phyloP scores from a whole-genome alignment of 2,329 filamentous ascomycete genomes.

The Fusarium tjaetaba region DNA sequence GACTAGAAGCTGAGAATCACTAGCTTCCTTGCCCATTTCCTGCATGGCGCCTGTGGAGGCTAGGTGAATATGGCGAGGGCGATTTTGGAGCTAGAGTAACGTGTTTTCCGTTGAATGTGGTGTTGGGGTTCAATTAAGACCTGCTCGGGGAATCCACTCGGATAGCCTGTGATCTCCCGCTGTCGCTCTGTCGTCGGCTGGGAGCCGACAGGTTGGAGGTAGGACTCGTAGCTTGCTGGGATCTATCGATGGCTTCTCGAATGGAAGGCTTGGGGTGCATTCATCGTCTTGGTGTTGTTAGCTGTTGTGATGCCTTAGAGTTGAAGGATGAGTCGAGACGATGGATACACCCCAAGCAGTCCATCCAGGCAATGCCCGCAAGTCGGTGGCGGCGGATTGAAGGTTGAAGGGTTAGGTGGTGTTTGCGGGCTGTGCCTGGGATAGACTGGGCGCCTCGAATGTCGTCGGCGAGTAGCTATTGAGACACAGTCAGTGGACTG shows the following conservation, averaged over 20 bases:
- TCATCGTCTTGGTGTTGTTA: background rate
- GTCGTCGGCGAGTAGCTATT: background rate
- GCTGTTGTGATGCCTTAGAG: background rate
- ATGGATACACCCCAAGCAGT: background rate
- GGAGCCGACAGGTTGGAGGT: background rate
- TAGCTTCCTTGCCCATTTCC: constrained; percentile 9
- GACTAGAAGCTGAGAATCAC: constrained; percentile 32
- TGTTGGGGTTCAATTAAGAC: background rate
- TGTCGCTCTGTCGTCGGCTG: background rate
- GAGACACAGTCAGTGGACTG: background rate
- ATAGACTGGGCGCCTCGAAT: background rate
- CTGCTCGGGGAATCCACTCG: background rate
- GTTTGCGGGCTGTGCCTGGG: background rate
- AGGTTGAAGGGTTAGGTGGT: background rate
- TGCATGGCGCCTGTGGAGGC: constrained; percentile 43
- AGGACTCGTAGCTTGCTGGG: background rate
- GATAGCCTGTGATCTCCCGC: background rate
- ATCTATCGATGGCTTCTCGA: background rate
- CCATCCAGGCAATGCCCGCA: background rate
- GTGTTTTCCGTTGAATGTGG: background rate
- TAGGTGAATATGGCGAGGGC: constrained; percentile 37
- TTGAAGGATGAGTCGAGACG: background rate
- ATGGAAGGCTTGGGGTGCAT: background rate
- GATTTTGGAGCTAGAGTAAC: no score
- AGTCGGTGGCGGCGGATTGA: fast-evolving